A percentile compares a stretch with the other conserved stretches of the same genome.
Evolutionary conservation across 306 rosid species (phyloP).

Genomic region (Inga oerstediana): DNA sequence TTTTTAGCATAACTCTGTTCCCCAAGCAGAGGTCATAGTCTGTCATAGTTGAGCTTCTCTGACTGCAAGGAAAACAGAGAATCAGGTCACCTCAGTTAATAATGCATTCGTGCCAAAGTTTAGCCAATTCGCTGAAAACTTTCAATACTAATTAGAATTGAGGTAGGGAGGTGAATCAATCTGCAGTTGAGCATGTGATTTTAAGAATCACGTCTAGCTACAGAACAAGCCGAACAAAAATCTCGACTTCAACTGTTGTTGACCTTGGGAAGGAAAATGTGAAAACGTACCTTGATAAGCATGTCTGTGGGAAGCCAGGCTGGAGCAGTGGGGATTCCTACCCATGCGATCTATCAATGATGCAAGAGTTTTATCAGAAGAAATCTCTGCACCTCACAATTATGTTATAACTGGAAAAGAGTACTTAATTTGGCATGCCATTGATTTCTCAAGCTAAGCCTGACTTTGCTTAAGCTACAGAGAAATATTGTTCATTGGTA

Average conservation of each 20-base stretch:
- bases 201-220: neutral
- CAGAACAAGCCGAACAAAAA: neutral
- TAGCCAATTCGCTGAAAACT: neutral
- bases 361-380: slow-evolving; percentile 8
- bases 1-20: slow-evolving; percentile 11
- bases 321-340: slow-evolving; percentile 94
- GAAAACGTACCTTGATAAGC: slow-evolving; percentile 79
- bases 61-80: slow-evolving; percentile 60
- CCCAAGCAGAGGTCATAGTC: slow-evolving; percentile 52
- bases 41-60: slow-evolving; percentile 86
- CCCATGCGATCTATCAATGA: slow-evolving; percentile 77
- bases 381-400: neutral
- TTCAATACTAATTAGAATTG: slow-evolving; percentile 11
- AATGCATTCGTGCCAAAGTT: neutral
- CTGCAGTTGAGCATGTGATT: neutral
- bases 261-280: slow-evolving; percentile 16
- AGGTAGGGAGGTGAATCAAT: neutral
- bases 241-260: neutral
- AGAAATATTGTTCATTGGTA: slow-evolving; percentile 7
- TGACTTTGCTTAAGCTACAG: slow-evolving; percentile 8
- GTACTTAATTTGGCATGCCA: slow-evolving; percentile 4
- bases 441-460: slow-evolving; percentile 2
- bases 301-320: slow-evolving; percentile 98
- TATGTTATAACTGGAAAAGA: slow-evolving; percentile 3
- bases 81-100: slow-evolving; percentile 6